Evolutionary conservation across 495 filamentous ascomycete species (phyloP).

Genomic region (Penicillium desertorum): DNA sequence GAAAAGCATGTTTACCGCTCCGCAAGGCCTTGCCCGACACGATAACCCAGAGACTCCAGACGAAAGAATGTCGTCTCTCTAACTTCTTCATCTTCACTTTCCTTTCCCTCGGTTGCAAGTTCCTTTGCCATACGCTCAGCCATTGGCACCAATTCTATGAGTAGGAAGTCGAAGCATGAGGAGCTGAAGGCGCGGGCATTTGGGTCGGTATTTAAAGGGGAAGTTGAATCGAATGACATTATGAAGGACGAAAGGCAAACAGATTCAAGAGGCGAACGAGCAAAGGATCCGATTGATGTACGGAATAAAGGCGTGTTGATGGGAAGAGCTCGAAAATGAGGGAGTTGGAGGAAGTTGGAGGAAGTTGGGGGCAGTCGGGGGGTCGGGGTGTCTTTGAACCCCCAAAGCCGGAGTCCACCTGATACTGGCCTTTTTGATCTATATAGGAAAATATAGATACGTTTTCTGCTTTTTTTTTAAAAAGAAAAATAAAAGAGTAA

Average conservation of each 20-base stretch:
- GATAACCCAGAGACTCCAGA: constrained; percentile 82
- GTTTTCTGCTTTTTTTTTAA: neutral
- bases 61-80: constrained; percentile 80
- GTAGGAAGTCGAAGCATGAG: constrained; percentile 84
- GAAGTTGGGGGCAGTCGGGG: too few relatives aligned
- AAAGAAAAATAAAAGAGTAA: neutral
- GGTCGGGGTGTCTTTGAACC: neutral
- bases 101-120: constrained; percentile 33
- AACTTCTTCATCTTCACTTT: constrained; percentile 72
- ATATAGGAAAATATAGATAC: neutral
- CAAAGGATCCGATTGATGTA: neutral
- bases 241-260: constrained; percentile 1
- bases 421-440: neutral
- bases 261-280: neutral
- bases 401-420: neutral
- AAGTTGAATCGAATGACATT: constrained; percentile 77
- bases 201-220: constrained; percentile 69
- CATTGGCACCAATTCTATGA: constrained; percentile 96
- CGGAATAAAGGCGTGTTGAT: neutral
- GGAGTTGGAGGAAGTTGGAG: too few relatives aligned
- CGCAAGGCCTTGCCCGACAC: constrained; percentile 88
- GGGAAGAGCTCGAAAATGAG: neutral
- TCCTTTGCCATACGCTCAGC: constrained; percentile 69
- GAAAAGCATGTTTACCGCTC: constrained; percentile 64
- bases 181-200: constrained; percentile 72